Evolutionary conservation across 441 rosid species (phyloP), one percentile per base, ranked within the genome.

Genomic region (Populus hybrid): DNA sequence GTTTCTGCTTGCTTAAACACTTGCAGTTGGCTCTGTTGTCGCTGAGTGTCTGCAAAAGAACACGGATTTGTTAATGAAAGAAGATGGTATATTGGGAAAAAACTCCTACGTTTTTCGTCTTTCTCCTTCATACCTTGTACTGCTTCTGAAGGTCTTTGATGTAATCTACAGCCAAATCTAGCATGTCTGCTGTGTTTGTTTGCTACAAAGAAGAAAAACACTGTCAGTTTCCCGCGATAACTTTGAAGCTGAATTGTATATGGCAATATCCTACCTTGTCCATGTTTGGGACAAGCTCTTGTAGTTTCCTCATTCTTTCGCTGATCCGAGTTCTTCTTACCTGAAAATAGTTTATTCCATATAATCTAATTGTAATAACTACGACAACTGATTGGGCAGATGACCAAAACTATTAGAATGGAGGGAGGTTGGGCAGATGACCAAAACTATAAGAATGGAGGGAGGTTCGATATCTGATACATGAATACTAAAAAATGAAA

Each of bases 11-110:
- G 53, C 80, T 83, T 67, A 76, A 74, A 77, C 92, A 90, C 86
- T 86, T 87, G 90, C 94, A 90, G 75, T 86, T 87, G 1, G 91
- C 87, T 6, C 89, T 75, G 74, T 11, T 76, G 24, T 87, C 91
- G 3, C 86, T 86, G 0, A 90, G 92, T 21, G 67, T 82, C 94
- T 90, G 89, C 84, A 50, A 9, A 6, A n/a, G 68, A 31, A 67
- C 31, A 67, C 10, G 16, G 20, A 38, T 20, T 6, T 63, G 20
- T 61, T 7, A 64, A 31, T 36, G n/a, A 29, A 12, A 64, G 20
- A 45, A 29, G 31, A 29, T 26, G 29, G 66, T 23, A 21, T 21
- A 18, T 64, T 24, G 2, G 26, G 64, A 24, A 11, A 69, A 7
- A 35, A 26, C 21, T 40, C 61, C 9, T 21, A 16, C 11, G 2